Conservation (phyloP, 1,139 yeast species). For the Casaregolazyma suthepensis region DNA sequence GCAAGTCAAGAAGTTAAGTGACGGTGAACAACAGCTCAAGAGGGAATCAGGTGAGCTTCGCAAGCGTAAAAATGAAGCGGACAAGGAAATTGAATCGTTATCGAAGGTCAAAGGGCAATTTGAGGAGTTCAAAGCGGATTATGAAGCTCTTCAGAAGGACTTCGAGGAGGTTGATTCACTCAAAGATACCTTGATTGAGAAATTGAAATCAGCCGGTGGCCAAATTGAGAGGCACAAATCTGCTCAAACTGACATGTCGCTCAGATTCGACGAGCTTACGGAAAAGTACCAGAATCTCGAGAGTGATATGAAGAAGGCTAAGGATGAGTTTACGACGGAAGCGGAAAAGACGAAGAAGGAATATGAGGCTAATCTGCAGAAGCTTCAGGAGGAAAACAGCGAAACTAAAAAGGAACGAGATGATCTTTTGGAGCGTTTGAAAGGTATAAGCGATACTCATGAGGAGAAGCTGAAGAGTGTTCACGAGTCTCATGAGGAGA, state of each 20-base stretch:
- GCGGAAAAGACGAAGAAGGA: constrained; percentile 4
- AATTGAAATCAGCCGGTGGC: constrained; percentile 28
- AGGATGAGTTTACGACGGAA: not conserved
- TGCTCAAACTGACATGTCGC: constrained; percentile 15
- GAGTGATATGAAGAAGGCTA: not conserved
- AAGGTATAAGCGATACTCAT: not conserved
- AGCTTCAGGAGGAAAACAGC: constrained; percentile 1
- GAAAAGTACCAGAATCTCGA: not conserved
- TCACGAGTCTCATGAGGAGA: not conserved
- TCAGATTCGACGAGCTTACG: constrained; percentile 13
- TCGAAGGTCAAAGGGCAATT: constrained; percentile 17
- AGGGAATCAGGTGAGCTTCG: constrained; percentile 16
- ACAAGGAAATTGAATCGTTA: constrained; percentile 13
- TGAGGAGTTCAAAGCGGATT: constrained; percentile 13
- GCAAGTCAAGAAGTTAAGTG: constrained; percentile 17
- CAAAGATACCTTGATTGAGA: constrained; percentile 28
- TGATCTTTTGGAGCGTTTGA: not conserved
- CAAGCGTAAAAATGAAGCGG: constrained; percentile 12
- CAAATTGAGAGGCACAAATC: constrained; percentile 24
- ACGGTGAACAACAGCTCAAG: constrained; percentile 9
- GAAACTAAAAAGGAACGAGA: constrained; percentile 1
- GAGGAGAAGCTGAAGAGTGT: constrained; percentile 3
- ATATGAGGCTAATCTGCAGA: not conserved
- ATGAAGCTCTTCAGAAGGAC: constrained; percentile 19
- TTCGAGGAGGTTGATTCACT: constrained; percentile 24